These are phyloP conservation scores for Lyophyllum decastes DNA, from an alignment of 768 basidiomycete species.

Conservation along the genomic window DNA sequence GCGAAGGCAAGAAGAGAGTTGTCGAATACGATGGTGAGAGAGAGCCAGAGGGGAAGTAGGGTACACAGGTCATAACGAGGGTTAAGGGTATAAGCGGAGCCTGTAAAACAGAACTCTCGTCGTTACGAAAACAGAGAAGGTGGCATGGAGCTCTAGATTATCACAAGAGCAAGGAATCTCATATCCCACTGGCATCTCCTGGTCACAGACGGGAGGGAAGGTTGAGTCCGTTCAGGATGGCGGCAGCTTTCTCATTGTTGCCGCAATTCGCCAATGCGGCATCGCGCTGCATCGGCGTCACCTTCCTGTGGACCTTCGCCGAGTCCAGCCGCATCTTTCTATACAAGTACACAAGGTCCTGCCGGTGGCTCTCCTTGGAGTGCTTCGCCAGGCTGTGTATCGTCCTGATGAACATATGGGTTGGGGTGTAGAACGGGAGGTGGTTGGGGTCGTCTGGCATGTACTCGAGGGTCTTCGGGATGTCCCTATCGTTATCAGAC, in stretches of 20 bases:
- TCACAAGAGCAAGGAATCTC: not conserved
- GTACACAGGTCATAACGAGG: not conserved
- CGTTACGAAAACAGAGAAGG: not conserved
- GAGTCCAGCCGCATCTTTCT: conserved; percentile 5
- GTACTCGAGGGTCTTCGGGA: conserved; percentile 3
- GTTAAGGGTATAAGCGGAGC: not conserved
- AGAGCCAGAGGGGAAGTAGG: not conserved
- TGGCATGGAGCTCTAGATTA: not conserved
- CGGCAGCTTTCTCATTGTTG: conserved; percentile 3
- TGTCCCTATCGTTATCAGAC: conserved; percentile 6
- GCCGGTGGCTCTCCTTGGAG: conserved; percentile 9
- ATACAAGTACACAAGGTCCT: conserved; percentile 10
- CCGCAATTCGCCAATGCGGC: conserved; percentile 3
- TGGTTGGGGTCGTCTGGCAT: conserved; percentile 2
- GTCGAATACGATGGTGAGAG: not conserved
- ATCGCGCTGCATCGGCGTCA: conserved; percentile 4
- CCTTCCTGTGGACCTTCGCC: conserved; percentile 7
- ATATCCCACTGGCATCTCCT: not conserved
- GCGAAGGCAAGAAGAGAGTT: not conserved
- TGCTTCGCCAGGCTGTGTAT: not conserved
- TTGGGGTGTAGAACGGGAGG: conserved; percentile 10
- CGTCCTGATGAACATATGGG: conserved; percentile 10
- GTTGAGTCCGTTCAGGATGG: not conserved
- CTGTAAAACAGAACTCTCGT: not conserved
- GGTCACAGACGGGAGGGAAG: not conserved